phyloP scores from a whole-genome alignment of 2,329 filamentous ascomycete genomes.

The Passalora sequoiae region DNA sequence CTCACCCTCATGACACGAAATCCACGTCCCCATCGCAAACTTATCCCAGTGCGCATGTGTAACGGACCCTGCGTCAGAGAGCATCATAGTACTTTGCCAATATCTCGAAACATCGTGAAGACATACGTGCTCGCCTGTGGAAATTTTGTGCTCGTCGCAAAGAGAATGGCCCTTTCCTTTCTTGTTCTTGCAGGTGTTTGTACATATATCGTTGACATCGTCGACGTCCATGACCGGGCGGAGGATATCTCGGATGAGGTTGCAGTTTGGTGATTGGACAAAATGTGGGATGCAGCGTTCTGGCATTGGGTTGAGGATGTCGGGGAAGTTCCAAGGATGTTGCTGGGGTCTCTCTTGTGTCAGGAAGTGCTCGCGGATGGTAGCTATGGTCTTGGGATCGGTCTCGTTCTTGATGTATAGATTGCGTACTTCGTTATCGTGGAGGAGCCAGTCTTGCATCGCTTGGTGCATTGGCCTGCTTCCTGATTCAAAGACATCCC shows the following conservation, averaged over 20 bases:
- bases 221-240: too few relatives aligned
- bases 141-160: slow-evolving; percentile 6
- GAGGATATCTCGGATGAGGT: slow-evolving; percentile 14
- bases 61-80: slow-evolving; percentile 18
- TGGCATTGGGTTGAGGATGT: slow-evolving; percentile 12
- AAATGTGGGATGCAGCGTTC: slow-evolving; percentile 10
- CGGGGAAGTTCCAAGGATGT: slow-evolving; percentile 17
- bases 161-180: slow-evolving; percentile 1
- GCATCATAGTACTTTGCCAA: slow-evolving; percentile 14
- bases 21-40: slow-evolving; percentile 14
- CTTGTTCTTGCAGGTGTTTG: neutral
- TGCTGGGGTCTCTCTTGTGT: neutral
- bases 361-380: neutral
- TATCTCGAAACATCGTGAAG: slow-evolving; percentile 3
- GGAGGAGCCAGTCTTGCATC: too few relatives aligned
- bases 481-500: too few relatives aligned
- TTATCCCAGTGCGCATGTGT: slow-evolving; percentile 13
- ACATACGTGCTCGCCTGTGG: neutral
- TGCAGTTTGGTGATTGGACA: slow-evolving; percentile 9
- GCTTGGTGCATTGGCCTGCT: too few relatives aligned
- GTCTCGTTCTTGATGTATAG: too few relatives aligned
- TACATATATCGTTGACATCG: too few relatives aligned
- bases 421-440: too few relatives aligned
- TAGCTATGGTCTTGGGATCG: too few relatives aligned
- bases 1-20: slow-evolving; percentile 19